Evolutionary conservation across 371 early-diverging fungal genomes (phyloP).

Genomic region (Fennellomyces sp.): DNA sequence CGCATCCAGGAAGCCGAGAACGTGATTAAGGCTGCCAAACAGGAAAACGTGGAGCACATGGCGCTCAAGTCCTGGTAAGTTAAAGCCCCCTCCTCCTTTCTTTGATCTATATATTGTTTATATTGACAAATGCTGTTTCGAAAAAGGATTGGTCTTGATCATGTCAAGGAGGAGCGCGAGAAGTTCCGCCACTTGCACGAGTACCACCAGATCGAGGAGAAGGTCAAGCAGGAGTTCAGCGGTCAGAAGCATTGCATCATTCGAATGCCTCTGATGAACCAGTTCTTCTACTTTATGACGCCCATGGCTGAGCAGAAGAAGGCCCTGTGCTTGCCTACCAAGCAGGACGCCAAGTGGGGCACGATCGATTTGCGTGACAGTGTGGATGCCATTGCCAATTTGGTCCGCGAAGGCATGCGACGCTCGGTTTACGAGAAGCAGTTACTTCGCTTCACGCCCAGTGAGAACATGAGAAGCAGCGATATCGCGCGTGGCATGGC

Average conservation of each 20-base stretch:
- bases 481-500: constrained; percentile 32
- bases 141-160: constrained; percentile 34
- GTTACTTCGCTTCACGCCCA: constrained; percentile 26
- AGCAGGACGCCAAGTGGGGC: constrained; percentile 29
- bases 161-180: constrained; percentile 10
- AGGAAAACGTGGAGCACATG: constrained; percentile 28
- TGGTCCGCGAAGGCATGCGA: constrained; percentile 18
- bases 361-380: constrained; percentile 36
- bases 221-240: constrained; percentile 25
- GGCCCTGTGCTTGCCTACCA: constrained; percentile 27
- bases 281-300: constrained; percentile 38
- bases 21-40: constrained; percentile 26
- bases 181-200: constrained; percentile 21
- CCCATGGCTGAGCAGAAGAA: constrained; percentile 30
- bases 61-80: constrained; percentile 38
- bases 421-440: constrained; percentile 16
- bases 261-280: constrained; percentile 26
- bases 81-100: not conserved
- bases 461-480: constrained; percentile 6
- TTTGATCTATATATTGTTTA: not conserved
- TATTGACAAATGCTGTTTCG: not conserved
- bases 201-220: constrained; percentile 29
- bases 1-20: constrained; percentile 35
- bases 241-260: constrained; percentile 20
- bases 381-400: constrained; percentile 25